Evolutionary conservation across 331 rosid genomes (phyloP).

Genomic region (Malus hybrid): DNA sequence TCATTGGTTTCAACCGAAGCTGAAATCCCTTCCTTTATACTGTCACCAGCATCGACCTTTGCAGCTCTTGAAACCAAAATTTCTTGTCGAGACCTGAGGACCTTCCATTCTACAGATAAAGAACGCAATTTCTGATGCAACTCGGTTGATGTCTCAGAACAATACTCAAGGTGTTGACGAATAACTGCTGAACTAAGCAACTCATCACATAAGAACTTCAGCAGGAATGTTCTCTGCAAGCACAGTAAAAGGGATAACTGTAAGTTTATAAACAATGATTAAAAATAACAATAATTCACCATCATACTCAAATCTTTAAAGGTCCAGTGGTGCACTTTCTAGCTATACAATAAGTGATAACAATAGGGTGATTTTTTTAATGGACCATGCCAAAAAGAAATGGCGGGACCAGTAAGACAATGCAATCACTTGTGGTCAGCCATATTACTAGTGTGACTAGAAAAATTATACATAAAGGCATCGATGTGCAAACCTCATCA

Average conservation of each 20-base stretch:
- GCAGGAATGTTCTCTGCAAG: conserved; percentile 76
- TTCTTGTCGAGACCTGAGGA: conserved; percentile 77
- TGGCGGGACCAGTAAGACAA: neutral
- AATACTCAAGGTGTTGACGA: conserved; percentile 91
- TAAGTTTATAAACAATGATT: neutral
- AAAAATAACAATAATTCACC: neutral
- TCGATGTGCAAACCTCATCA: conserved; percentile 59
- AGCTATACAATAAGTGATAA: neutral
- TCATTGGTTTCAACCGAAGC: conserved; percentile 32
- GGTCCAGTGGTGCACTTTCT: neutral
- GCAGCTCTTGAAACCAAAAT: conserved; percentile 64
- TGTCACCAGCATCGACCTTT: conserved; percentile 37
- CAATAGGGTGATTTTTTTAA: neutral
- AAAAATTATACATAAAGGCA: neutral
- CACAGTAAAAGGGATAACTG: neutral
- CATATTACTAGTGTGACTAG: neutral
- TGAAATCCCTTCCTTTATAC: conserved; percentile 39
- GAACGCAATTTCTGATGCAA: conserved; percentile 86
- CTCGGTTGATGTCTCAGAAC: conserved; percentile 67
- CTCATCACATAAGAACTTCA: conserved; percentile 89
- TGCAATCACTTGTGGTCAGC: neutral
- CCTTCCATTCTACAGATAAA: conserved; percentile 69
- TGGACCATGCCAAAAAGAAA: neutral
- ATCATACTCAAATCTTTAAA: neutral
- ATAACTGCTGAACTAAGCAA: conserved; percentile 65